Percentiles rank a stretch among this genome's conserved stretches.
Conservation (phyloP, 225 moss, liverwort and hornwort genomes). For the Ulota crispa region DNA sequence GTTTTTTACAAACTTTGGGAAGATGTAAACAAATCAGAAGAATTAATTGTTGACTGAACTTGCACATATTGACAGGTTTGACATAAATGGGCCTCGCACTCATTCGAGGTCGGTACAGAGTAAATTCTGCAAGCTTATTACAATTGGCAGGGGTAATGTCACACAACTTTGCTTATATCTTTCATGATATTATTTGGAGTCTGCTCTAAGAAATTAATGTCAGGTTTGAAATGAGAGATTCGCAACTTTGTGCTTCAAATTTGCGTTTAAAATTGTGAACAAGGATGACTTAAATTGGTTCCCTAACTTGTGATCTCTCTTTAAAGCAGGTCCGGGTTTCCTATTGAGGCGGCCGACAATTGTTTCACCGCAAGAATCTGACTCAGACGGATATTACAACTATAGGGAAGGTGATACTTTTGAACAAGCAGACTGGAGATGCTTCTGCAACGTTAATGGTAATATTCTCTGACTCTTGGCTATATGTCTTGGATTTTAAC, state of each 20-base stretch:
- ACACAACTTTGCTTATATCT: background rate
- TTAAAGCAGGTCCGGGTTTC: conserved; percentile 53
- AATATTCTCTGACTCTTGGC: conserved; percentile 17
- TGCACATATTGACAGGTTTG: conserved; percentile 51
- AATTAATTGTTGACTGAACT: background rate
- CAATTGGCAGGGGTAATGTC: conserved; percentile 65
- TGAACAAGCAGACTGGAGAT: conserved; percentile 80
- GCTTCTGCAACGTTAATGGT: conserved; percentile 72
- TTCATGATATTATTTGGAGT: background rate
- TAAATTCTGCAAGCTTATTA: conserved; percentile 67
- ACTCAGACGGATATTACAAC: conserved; percentile 42
- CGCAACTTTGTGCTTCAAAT: background rate
- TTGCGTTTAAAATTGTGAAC: background rate
- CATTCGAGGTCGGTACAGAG: conserved; percentile 52
- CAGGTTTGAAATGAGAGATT: conserved; percentile 6
- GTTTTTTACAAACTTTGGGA: background rate
- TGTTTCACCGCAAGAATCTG: conserved; percentile 49
- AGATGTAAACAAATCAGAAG: background rate
- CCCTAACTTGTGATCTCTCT: background rate
- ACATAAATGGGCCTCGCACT: conserved; percentile 60
- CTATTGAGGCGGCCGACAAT: conserved; percentile 50
- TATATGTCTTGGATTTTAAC: background rate
- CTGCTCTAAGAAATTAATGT: background rate
- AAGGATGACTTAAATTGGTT: background rate
- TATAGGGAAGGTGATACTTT: conserved; percentile 64